Evolutionary conservation across 1,139 yeast genomes (phyloP), one percentile per base, ranked within the genome.

Genomic region (Wickerhamiella pararugosa): DNA sequence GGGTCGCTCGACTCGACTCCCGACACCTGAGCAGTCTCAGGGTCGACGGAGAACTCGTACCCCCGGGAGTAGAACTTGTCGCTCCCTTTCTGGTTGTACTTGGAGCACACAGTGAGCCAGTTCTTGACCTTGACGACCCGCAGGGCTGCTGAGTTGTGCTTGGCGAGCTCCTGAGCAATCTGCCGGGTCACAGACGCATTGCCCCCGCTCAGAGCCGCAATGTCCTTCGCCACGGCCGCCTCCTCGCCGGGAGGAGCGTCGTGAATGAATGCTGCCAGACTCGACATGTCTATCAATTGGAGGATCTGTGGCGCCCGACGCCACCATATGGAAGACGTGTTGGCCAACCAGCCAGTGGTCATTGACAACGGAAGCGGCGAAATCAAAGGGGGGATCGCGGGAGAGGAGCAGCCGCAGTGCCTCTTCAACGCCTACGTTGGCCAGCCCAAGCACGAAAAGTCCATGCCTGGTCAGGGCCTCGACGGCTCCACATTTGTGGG

Each of bases 341-440:
- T 69, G 46, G 60, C 68, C 43, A 87, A 86, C 60, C 96, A 87
- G 61, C 95, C 96, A 2, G 75, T 87, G 39, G 95, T 87, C 32
- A 69, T 87, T 31, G 97, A 87, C 60, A 84, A 83, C 64, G 97
- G 97, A n/a, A 79, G 94, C 4, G 94, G 94, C 1, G 71, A 73
- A 40, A 67, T 86, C 44, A 81, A 84, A 57, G 86, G 94, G 0
- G 97, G 97, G 1, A 82, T 87, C 61, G 94, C 96, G 1, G 96
- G 96, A 11, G 92, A 82, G 51, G 92, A 83, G 44, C 71, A 67
- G 51, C 97, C 97, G 3, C 71, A 74, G 51, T 60, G 74, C 34
- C 70, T 64, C 46, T 64, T 70, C 25, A 70, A 73, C 7, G 53
- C 72, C 21, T 59, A 61, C 66, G 69, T 84, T 2, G 97, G 97